Base-by-base conservation (phyloP, 345 rosid species). In the Populus euphratica region DNA sequence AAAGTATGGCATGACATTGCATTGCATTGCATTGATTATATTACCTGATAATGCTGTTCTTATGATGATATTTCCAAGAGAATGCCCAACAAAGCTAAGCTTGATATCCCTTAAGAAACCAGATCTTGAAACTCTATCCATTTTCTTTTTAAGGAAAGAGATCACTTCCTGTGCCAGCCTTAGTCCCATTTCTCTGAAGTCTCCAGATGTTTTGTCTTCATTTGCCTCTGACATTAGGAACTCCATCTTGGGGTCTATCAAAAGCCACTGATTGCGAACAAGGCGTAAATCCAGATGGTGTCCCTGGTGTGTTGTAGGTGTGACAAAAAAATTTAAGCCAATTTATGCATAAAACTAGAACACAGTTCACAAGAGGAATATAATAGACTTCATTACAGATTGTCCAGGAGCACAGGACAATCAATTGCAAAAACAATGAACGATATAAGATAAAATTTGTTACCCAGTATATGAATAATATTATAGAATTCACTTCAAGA, bases 201-300 rank as follows among this genome's bases (percentile, higher is more conserved):
- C 96, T 5, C 98, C 99, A 12, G 96, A 88, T 50, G 99, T 96
- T 82, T 84, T 96, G 2, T 92, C 97, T 80, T 93, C 94, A 82
- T 96, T 93, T 77, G 81, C 93, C 79, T 96, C 94, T 0, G 99
- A 96, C 99, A 96, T 93, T 39, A 96, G 97, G 86, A 93, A 88
- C 83, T 96, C 93, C 77, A 89, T 86, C 87, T 84, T 89, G 16
- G 97, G 92, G 83, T 96, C 98, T 75, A 96, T 87, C 89, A 96
- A 79, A 79, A 96, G 97, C 99, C 99, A 96, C 52, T 93, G 98
- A 83, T 93, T 96, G 62, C 98, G 87, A 41, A 93, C 86, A 80
- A 92, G 98, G 78, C 99, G 87, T 67, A 96, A 84, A 88, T 96
- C 99, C 85, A 96, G 89, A 83, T 96, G 98, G 86, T 96, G 96